Percentiles rank a stretch among this genome's conserved stretches.
Evolutionary conservation across 2,329 filamentous ascomycete species (phyloP).

Genomic region (Ascochyta pisi): DNA sequence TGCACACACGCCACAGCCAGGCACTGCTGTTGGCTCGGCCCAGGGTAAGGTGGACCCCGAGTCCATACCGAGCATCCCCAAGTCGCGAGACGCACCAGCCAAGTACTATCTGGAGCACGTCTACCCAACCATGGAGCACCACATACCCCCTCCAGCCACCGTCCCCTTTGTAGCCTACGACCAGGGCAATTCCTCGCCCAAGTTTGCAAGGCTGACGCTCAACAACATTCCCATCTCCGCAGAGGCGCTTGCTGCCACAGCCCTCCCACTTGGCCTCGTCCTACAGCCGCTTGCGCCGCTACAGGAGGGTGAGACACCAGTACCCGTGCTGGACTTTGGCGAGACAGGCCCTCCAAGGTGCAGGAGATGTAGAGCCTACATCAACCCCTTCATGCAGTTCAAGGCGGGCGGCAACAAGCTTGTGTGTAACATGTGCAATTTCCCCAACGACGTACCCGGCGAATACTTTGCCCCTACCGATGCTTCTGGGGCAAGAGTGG

Average conservation of each 20-base stretch:
- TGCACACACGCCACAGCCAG: slow-evolving; percentile 30
- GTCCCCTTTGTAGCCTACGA: slow-evolving; percentile 93
- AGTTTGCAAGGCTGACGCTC: slow-evolving; percentile 87
- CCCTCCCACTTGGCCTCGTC: slow-evolving; percentile 83
- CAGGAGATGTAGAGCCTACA: slow-evolving; percentile 90
- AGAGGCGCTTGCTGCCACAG: slow-evolving; percentile 81
- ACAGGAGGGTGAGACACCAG: slow-evolving; percentile 82
- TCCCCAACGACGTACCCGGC: slow-evolving; percentile 89
- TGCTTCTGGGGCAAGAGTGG: slow-evolving; percentile 83
- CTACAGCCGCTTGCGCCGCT: slow-evolving; percentile 86
- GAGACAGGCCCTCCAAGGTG: slow-evolving; percentile 89
- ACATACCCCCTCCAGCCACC: slow-evolving; percentile 86
- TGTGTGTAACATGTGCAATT: slow-evolving; percentile 97
- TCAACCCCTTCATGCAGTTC: slow-evolving; percentile 99
- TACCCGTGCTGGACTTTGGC: slow-evolving; percentile 95
- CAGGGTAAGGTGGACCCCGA: slow-evolving; percentile 85
- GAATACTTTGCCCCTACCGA: slow-evolving; percentile 95
- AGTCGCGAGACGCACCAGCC: slow-evolving; percentile 81
- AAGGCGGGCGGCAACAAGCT: slow-evolving; percentile 92
- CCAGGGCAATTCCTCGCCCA: slow-evolving; percentile 95
- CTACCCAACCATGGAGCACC: slow-evolving; percentile 94
- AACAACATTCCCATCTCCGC: slow-evolving; percentile 88
- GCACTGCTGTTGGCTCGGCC: slow-evolving; percentile 62
- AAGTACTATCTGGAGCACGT: slow-evolving; percentile 85
- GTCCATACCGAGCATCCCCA: slow-evolving; percentile 88